A percentile compares a stretch with the other conserved stretches of the same genome.
Conservation (phyloP, 208 protist species). For the Wallacemonas sp. region DNA sequence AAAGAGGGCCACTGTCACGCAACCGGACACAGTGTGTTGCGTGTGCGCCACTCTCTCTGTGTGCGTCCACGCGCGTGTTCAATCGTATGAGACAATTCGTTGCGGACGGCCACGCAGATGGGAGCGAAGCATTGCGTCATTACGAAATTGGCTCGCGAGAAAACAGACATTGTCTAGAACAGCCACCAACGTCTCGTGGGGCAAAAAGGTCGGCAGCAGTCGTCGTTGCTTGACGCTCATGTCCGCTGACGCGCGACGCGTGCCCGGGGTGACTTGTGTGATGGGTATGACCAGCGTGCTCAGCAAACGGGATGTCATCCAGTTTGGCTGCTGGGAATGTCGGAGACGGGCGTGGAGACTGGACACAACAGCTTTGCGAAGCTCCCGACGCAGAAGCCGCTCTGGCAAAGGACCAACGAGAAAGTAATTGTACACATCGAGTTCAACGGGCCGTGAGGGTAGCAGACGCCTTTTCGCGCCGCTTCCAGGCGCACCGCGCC, state of each 20-base stretch:
- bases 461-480: too few species aligned
- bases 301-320: neutral
- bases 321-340: neutral
- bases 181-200: constrained; percentile 21
- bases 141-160: constrained; percentile 56
- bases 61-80: too few species aligned
- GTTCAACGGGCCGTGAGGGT: constrained; percentile 31
- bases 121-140: constrained; percentile 36
- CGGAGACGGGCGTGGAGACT: neutral
- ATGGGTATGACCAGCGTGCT: neutral
- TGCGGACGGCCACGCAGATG: constrained; percentile 37
- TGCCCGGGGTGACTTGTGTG: too few species aligned
- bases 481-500: neutral
- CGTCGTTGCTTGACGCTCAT: too few species aligned
- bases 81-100: constrained; percentile 43
- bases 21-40: too few species aligned
- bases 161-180: constrained; percentile 77
- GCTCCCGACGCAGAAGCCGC: constrained; percentile 48
- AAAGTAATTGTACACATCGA: constrained; percentile 55
- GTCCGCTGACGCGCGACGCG: neutral
- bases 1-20: too few species aligned
- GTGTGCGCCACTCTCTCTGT: too few species aligned
- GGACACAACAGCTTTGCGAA: constrained; percentile 27
- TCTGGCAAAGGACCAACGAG: constrained; percentile 56
- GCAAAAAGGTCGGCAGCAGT: constrained; percentile 39